Evolutionary conservation across 768 basidiomycete genomes (phyloP).

Genomic region (Gymnopilus junonius): DNA sequence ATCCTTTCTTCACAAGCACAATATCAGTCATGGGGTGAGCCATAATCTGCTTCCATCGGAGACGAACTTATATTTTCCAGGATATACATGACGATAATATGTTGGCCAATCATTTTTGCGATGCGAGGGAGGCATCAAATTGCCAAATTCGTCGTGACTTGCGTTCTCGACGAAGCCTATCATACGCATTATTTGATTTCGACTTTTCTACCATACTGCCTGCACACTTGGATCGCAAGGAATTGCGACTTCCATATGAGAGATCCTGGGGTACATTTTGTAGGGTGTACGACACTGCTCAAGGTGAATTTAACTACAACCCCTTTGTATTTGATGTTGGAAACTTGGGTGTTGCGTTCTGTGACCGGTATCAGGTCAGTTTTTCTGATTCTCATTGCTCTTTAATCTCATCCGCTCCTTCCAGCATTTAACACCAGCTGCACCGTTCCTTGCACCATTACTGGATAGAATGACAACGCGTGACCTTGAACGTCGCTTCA

Average conservation of each 20-base stretch:
- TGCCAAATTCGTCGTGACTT: constrained; percentile 2
- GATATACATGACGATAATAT: constrained; percentile 17
- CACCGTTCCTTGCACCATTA: constrained; percentile 29
- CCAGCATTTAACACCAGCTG: constrained; percentile 18
- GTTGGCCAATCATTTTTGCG: constrained; percentile 21
- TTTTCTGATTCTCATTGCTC: background rate
- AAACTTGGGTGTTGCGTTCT: constrained; percentile 18
- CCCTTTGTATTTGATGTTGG: constrained; percentile 30
- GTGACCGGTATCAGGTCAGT: constrained; percentile 12
- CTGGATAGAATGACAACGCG: background rate
- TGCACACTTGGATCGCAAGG: background rate
- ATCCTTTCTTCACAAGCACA: constrained; percentile 21
- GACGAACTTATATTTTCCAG: background rate
- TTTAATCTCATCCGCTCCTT: background rate
- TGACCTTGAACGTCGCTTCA: background rate
- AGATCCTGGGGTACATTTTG: constrained; percentile 7
- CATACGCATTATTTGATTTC: constrained; percentile 26
- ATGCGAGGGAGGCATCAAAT: background rate
- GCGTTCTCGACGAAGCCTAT: constrained; percentile 8
- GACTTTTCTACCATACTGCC: constrained; percentile 21
- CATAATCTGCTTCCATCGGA: background rate
- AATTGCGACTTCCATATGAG: constrained; percentile 14
- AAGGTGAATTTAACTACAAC: constrained; percentile 28
- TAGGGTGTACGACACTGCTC: constrained; percentile 1
- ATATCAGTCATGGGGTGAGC: constrained; percentile 23